Evolutionary conservation across 345 rosid species (phyloP), one percentile per base, ranked within the genome.

Genomic region (Arabidopsis suecica): DNA sequence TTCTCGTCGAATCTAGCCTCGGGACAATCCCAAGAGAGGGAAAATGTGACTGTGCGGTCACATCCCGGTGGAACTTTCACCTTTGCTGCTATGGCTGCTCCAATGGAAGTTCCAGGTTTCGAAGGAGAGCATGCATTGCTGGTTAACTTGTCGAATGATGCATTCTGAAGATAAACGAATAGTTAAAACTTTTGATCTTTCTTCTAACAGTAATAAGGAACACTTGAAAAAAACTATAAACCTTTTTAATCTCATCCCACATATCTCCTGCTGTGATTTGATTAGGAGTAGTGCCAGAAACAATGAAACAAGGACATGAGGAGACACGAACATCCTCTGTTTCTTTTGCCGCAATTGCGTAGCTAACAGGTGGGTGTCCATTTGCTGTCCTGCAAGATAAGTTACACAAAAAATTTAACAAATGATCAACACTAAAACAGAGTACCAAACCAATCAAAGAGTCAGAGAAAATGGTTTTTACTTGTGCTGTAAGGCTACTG

Each of bases 21-120:
- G 10, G 98, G 98, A 73, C 96, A 87, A 78, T 94, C 97, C 97
- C 97, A 94, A 42, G 97, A 86, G 79, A 94, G 84, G 1, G 97
- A 87, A 82, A 94, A 92, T 13, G 87, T 91, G 51, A 88, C 84
- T n/a, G 82, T 81, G 37, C 89, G 88, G 30, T 69, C 81, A 67
- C 88, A 78, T 22, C 79, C 87, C 0, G 96, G 80, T 61, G 97
- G 98, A 80, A 94, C 82, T 38, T 75, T 89, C 71, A 88, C 82
- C 7, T 93, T 81, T 61, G 97, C 97, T 53, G 97, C 92, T 74
- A 94, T 79, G 41, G 97, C 97, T 63, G 97, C 98, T 77, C 98
- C 97, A 69, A 94, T 90, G 28, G 91, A 90, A 36, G 96, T 83
- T 83, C 97, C 98, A 62, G 84, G 87, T 74, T 84, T 88, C 54